phyloP scores from a whole-genome alignment of 2,329 filamentous ascomycete species.

The Pseudocercospora vitis region DNA sequence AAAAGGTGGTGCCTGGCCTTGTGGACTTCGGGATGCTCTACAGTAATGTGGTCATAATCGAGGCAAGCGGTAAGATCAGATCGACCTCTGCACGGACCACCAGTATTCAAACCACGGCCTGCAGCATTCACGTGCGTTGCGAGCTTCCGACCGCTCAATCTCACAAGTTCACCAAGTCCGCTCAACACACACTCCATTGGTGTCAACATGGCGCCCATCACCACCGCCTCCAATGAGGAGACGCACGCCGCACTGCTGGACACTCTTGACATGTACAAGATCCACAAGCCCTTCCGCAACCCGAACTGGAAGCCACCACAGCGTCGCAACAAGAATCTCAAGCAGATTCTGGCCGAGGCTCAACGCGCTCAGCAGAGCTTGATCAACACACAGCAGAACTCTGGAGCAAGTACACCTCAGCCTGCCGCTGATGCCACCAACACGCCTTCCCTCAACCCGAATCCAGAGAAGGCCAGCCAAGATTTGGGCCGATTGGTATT shows the following conservation, averaged over 20 bases:
- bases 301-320: constrained; percentile 86
- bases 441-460: constrained; percentile 67
- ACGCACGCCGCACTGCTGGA: constrained; percentile 82
- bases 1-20: constrained; percentile 12
- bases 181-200: background rate
- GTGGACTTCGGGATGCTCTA: constrained; percentile 9
- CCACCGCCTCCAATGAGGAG: constrained; percentile 72
- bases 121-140: background rate
- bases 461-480: constrained; percentile 85
- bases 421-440: constrained; percentile 38
- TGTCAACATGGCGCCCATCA: constrained; percentile 57
- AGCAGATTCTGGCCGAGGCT: constrained; percentile 89
- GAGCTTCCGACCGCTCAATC: background rate
- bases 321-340: constrained; percentile 98
- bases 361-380: constrained; percentile 86
- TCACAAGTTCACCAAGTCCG: too few species aligned
- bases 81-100: too few species aligned
- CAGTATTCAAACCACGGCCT: too few species aligned
- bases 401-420: constrained; percentile 69
- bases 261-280: constrained; percentile 83
- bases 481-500: constrained; percentile 84
- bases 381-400: constrained; percentile 73
- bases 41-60: too few species aligned
- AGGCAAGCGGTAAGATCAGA: too few species aligned
- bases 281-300: constrained; percentile 88